phyloP scores from a whole-genome alignment of 495 filamentous ascomycete species.

The Aspergillus funiculosus region DNA sequence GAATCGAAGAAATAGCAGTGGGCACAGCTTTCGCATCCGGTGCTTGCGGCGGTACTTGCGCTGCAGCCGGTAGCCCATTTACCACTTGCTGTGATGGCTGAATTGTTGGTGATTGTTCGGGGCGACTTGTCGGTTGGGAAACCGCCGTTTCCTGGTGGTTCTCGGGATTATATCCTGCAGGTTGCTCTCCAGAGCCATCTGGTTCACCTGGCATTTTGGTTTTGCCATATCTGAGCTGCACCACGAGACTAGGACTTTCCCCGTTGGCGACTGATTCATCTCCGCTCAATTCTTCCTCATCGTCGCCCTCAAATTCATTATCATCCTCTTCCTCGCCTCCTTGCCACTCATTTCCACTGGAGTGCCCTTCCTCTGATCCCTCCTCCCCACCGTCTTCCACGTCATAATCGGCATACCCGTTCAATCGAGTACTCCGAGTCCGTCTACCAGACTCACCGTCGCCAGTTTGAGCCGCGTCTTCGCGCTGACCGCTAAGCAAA shows the following conservation, averaged over 20 bases:
- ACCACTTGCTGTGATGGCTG: background rate
- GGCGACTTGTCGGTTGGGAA: background rate
- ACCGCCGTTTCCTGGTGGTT: background rate
- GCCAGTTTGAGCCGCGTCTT: conserved; percentile 21
- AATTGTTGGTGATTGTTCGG: background rate
- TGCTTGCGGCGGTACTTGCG: background rate
- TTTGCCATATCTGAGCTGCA: conserved; percentile 55
- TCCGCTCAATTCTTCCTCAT: conserved; percentile 54
- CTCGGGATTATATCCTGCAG: conserved; percentile 8
- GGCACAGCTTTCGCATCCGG: background rate
- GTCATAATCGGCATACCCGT: conserved; percentile 48
- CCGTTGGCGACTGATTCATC: conserved; percentile 54
- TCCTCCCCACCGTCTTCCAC: conserved; percentile 56
- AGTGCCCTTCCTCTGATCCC: conserved; percentile 54
- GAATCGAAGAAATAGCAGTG: background rate
- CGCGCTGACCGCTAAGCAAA: conserved; percentile 51
- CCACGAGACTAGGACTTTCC: conserved; percentile 54
- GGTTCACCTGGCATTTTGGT: conserved; percentile 20
- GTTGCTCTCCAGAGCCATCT: conserved; percentile 18
- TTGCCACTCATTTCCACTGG: conserved; percentile 56
- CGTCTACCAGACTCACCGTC: conserved; percentile 32
- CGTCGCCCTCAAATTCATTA: conserved; percentile 60
- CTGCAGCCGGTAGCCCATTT: background rate
- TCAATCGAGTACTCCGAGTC: conserved; percentile 28
- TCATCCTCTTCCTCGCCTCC: conserved; percentile 69